phyloP scores from a whole-genome alignment of 2,329 filamentous ascomycete genomes.

The Fusarium proliferatum region DNA sequence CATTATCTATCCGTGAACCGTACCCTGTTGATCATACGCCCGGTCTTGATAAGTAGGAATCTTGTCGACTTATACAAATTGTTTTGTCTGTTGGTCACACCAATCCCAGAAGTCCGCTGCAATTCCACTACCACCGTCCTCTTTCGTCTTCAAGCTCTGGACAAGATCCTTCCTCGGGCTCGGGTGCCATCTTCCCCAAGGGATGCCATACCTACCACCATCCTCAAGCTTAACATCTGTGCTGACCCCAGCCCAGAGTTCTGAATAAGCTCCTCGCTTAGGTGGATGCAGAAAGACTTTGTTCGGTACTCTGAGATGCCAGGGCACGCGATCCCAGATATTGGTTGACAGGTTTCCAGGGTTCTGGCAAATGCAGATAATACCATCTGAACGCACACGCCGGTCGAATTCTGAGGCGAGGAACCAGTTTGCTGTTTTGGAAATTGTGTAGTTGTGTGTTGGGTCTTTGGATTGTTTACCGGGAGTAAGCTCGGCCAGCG shows the following conservation, averaged over 20 bases:
- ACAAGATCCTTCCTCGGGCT: neutral
- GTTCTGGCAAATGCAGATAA: conserved; percentile 48
- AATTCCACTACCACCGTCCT: neutral
- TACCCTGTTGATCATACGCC: fast-evolving
- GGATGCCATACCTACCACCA: conserved; percentile 7
- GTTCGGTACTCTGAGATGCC: conserved; percentile 24
- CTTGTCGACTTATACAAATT: fast-evolving
- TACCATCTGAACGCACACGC: conserved; percentile 26
- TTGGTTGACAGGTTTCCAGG: conserved; percentile 51
- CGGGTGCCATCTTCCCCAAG: conserved; percentile 6
- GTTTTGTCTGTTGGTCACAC: neutral
- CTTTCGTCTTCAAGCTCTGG: neutral
- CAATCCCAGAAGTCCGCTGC: neutral
- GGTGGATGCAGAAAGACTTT: conserved; percentile 46
- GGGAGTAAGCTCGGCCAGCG: conserved; percentile 36
- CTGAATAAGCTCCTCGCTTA: conserved; percentile 53
- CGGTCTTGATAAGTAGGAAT: too few relatives aligned
- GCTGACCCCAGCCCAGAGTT: conserved; percentile 54
- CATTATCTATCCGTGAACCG: neutral
- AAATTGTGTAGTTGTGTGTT: conserved; percentile 46
- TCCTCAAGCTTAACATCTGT: conserved; percentile 49
- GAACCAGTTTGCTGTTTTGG: conserved; percentile 52
- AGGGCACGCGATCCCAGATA: conserved; percentile 25
- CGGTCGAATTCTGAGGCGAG: conserved; percentile 48
- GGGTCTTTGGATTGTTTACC: conserved; percentile 29